phyloP scores from a whole-genome alignment of 306 rosid species.

The Glycine latifolia region DNA sequence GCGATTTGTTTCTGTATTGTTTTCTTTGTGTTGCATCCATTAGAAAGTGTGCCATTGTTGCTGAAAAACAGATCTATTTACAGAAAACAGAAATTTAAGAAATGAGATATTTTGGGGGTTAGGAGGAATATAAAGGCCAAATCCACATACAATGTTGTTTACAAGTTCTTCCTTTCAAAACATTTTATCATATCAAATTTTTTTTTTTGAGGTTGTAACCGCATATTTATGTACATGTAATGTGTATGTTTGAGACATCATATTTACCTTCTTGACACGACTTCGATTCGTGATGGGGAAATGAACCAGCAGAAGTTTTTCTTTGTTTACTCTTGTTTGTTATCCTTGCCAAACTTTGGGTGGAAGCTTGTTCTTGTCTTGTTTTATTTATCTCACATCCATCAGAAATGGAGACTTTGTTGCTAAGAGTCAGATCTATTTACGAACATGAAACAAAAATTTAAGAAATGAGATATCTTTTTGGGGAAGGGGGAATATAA shows the following conservation, averaged over 20 bases:
- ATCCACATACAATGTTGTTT: neutral
- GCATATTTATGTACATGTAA: neutral
- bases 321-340: neutral
- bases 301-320: neutral
- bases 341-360: neutral
- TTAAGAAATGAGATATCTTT: neutral
- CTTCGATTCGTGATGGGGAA: neutral
- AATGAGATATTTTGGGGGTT: neutral
- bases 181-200: neutral
- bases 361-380: neutral
- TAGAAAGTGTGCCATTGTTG: neutral
- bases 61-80: neutral
- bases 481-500: too few species aligned
- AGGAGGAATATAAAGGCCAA: neutral
- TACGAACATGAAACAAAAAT: neutral
- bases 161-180: conserved; percentile 13
- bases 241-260: neutral
- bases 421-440: neutral
- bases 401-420: neutral
- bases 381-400: neutral
- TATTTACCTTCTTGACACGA: neutral
- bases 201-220: neutral
- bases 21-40: neutral
- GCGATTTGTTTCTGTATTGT: neutral
- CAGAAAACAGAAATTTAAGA: neutral